Percentiles rank a stretch among this genome's conserved stretches.
Conservation (phyloP, 1,284 basidiomycete species). For the Anthracocystis walkeri region DNA sequence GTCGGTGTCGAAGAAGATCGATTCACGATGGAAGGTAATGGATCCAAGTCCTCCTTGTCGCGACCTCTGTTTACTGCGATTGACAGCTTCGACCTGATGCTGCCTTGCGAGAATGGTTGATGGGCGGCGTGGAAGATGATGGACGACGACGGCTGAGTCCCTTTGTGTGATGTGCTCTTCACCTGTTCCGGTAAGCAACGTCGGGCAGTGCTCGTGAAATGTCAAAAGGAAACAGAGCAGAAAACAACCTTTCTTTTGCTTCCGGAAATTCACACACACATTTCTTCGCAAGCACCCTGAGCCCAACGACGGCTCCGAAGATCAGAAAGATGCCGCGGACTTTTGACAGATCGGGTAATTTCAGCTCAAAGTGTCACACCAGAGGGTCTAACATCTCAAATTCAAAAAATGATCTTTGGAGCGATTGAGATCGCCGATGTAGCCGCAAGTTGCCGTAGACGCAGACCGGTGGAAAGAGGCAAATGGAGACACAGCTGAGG, state of each 20-base stretch:
- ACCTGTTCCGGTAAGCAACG: not conserved
- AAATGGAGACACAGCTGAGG: not conserved
- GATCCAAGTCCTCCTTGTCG: not conserved
- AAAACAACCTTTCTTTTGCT: constrained; percentile 5
- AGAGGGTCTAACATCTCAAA: not conserved
- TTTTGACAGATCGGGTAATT: constrained; percentile 1
- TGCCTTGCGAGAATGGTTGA: not conserved
- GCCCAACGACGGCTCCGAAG: no score
- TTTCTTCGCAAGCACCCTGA: constrained; percentile 40
- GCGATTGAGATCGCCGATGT: not conserved
- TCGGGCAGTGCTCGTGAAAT: constrained; percentile 6
- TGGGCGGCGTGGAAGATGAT: not conserved
- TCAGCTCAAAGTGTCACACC: no score
- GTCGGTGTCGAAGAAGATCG: not conserved
- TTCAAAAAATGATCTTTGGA: no score
- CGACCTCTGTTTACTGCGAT: not conserved
- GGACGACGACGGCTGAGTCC: not conserved
- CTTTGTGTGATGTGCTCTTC: not conserved
- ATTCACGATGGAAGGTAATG: not conserved
- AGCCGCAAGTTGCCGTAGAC: no score
- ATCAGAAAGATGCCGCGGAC: not conserved
- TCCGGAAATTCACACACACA: constrained; percentile 11
- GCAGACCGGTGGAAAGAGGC: no score
- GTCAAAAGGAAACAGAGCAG: constrained; percentile 1
- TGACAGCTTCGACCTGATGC: not conserved